Base-by-base conservation (phyloP, 2,329 filamentous ascomycete genomes). In the Ambrosiella xylebori region DNA sequence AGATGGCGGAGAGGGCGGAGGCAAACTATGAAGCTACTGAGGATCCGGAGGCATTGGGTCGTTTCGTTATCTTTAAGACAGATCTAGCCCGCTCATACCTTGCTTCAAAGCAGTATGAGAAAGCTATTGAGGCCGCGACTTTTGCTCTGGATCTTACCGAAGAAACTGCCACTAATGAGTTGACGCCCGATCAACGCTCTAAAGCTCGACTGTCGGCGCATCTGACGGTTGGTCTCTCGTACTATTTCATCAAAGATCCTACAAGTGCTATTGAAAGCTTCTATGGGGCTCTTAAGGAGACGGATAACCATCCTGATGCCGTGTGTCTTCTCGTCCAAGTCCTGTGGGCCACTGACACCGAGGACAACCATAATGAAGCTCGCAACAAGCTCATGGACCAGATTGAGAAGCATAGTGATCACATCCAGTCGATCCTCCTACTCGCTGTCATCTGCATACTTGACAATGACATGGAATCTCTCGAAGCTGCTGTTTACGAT, bases 241-340 rank as follows among this genome's bases (percentile, higher is more conserved):
- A 86, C 60, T 95, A 90, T 69, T 88, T 86, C 67, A 71, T 75
- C 38, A 71, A 79, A 27, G 73, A 82, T 27, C 78, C 85, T 63
- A 78, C 82, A 45, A 78, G 81, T 55, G 85, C 89, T 0, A 81
- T 95, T 35, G 74, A 78, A 9, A 89, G 85, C 71, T 95, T 98
- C 69, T 81, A 88, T 62, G 76, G 81, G 2, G 89, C 89, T 0
- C 74, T 97, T 7, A 76, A 83, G 58, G 89, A 95, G 67, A 88
- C 86, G 0, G 73, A 79, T 37, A 79, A 79, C 41, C 82, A 88
- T 61, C 85, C 90, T 0, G 89, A 96, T 65, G 85, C 91, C 1
- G 83, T 89, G 0, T 96, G 90, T 65, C 75, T 96, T 11, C 75
- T 97, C 11, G 86, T 90, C 0, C 88, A 97, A 69, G 86, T 97